Conservation (phyloP, 768 basidiomycete species). For the Lactifluus piperatus region DNA sequence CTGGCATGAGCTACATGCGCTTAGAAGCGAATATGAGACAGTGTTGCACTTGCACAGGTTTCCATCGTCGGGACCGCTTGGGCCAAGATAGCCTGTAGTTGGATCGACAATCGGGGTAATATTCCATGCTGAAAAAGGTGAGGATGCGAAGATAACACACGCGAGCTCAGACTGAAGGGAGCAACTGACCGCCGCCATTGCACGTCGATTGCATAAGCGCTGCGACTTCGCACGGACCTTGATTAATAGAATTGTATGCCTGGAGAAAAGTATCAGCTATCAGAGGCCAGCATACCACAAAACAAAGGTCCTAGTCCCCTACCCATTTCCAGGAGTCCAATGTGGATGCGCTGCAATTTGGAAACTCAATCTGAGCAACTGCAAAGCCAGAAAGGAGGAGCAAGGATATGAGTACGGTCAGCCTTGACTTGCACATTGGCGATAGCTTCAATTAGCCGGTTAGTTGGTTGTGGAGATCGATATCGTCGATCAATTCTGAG, state of each 20-base stretch:
- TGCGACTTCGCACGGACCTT: conserved; percentile 6
- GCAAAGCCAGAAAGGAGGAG: not conserved
- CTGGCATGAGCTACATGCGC: conserved; percentile 11
- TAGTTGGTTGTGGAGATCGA: too few relatives aligned
- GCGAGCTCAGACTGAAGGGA: too few relatives aligned
- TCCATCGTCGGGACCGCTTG: not conserved
- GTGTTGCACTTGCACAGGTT: conserved; percentile 12
- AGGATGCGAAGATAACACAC: not conserved
- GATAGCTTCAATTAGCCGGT: not conserved
- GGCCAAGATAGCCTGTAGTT: not conserved
- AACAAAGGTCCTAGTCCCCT: not conserved
- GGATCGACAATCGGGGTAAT: not conserved
- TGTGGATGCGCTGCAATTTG: not conserved
- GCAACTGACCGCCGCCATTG: not conserved
- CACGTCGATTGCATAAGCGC: conserved; percentile 4
- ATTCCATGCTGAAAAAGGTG: conserved; percentile 1
- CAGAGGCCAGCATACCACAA: not conserved
- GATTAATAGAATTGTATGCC: conserved; percentile 4
- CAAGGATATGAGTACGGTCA: not conserved
- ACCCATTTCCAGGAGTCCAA: not conserved
- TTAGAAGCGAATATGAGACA: conserved; percentile 3
- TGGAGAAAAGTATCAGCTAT: not conserved
- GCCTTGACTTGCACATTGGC: not conserved
- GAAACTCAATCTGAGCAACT: not conserved
- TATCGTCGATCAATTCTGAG: too few relatives aligned